phyloP scores from a whole-genome alignment of 768 basidiomycete genomes.

The Pisolithus albus region DNA sequence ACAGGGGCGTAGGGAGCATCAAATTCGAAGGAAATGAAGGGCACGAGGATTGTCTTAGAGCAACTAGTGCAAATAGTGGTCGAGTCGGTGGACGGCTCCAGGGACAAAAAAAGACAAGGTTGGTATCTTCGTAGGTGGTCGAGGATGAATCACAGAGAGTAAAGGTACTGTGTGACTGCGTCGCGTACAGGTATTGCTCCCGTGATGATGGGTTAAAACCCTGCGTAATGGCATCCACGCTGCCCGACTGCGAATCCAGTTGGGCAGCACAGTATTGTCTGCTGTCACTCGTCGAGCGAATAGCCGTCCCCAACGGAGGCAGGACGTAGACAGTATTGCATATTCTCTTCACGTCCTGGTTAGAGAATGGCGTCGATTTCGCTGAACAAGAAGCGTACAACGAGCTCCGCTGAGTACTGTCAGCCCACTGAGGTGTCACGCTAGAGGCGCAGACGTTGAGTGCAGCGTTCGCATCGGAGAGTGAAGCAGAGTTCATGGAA shows the following conservation, averaged over 20 bases:
- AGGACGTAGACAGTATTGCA: slow-evolving; percentile 82
- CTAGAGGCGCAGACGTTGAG: slow-evolving; percentile 53
- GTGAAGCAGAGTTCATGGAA: slow-evolving; percentile 45
- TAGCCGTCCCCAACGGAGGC: slow-evolving; percentile 53
- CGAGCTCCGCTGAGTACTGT: slow-evolving; percentile 50
- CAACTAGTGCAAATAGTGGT: slow-evolving; percentile 71
- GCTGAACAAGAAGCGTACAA: slow-evolving; percentile 66
- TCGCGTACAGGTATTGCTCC: slow-evolving; percentile 22
- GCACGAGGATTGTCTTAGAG: slow-evolving; percentile 65
- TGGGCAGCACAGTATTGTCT: slow-evolving; percentile 64
- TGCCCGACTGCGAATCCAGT: slow-evolving; percentile 29
- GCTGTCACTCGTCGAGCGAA: slow-evolving; percentile 71
- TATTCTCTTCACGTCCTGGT: slow-evolving; percentile 44
- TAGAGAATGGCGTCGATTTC: slow-evolving; percentile 59
- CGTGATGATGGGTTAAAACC: slow-evolving; percentile 11
- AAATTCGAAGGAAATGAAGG: slow-evolving; percentile 75
- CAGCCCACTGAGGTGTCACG: slow-evolving; percentile 45
- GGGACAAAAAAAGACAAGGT: slow-evolving; percentile 81
- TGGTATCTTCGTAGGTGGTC: slow-evolving; percentile 46
- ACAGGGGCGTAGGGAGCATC: slow-evolving; percentile 70
- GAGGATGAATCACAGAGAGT: slow-evolving; percentile 26
- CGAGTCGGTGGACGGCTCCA: slow-evolving; percentile 43
- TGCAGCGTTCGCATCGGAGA: slow-evolving; percentile 42
- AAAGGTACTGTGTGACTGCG: slow-evolving; percentile 6
- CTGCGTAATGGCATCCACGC: slow-evolving; percentile 4